Evolutionary conservation across 306 rosid genomes (phyloP).

Genomic region (Prunus mume): DNA sequence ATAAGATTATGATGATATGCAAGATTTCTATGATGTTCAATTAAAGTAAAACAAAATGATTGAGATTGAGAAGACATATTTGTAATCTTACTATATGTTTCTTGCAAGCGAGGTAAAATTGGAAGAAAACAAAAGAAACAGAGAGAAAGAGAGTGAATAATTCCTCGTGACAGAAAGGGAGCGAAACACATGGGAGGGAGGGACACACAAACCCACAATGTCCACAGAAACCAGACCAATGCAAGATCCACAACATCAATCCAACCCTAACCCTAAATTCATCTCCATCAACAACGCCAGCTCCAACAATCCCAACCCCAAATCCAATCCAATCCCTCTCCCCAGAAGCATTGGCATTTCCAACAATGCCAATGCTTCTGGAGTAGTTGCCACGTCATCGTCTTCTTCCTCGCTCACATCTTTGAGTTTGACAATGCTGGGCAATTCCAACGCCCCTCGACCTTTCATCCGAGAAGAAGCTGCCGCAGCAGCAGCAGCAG

Average conservation of each 20-base stretch:
- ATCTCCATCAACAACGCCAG: background rate
- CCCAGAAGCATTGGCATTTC: conserved; percentile 1
- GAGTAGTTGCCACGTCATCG: conserved; percentile 6
- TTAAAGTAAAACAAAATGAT: no score
- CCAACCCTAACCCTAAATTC: conserved; percentile 16
- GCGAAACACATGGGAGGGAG: conserved; percentile 30
- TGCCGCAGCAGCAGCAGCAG: no score
- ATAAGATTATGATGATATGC: no score
- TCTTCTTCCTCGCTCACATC: conserved; percentile 20
- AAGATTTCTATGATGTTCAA: no score
- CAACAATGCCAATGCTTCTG: conserved; percentile 21
- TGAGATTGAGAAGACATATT: no score
- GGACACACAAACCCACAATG: background rate
- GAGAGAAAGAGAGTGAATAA: background rate
- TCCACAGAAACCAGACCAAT: conserved; percentile 19
- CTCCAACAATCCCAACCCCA: conserved; percentile 12
- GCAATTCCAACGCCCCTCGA: conserved; percentile 1
- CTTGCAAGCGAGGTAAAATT: background rate
- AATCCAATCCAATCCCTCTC: conserved; percentile 13
- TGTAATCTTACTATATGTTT: background rate
- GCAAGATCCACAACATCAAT: conserved; percentile 55
- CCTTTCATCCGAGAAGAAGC: background rate
- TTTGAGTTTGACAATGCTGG: conserved; percentile 18
- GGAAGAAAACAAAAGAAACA: background rate
- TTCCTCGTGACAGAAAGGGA: conserved; percentile 16